Base-by-base conservation (phyloP, 768 basidiomycete species). In the Clathrus columnatus region DNA sequence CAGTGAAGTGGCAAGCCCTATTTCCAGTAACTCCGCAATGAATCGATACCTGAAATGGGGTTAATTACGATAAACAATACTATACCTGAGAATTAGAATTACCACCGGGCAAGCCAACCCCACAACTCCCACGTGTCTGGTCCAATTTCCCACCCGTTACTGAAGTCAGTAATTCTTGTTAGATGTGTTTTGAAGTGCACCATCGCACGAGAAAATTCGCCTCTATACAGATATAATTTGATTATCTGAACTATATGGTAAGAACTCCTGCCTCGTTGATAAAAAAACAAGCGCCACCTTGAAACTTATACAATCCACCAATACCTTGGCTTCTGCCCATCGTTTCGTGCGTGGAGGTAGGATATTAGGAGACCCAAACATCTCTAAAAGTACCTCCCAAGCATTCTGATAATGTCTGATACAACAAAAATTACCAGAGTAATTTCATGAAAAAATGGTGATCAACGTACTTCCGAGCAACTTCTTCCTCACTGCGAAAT, bases 311-410 rank as follows among this genome's bases (percentile, higher is more conserved):
- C 91, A 89, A 65, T 99, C 96, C 0, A 91, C 92, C 1, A 98
- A 77, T 1, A 98, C 96, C 68, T 94, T 96, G 2, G 95, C 95
- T 68, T 99, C 96, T 16, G 94, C 93, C 95, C 95, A 98, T 27
- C 95, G 79, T 66, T 98, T 99, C 1, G 93, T 97, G 7, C 95
- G 81, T 5, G 93, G 92, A 1, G 89, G 90, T 7, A 96, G 72
- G 49, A 89, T 86, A 4, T 83, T 83, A 1, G 86, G 87, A 6
- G 91, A 91, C 2, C 84, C 83, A 64, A 97, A 95, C 87, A 96
- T 92, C 55, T 86, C 83, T 48, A 83, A 75, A 4, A 97, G 73
- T 50, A 79, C 84, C 30, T 79, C 79, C 71, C 95, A 95, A 11
- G 91, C 91, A 62, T 96, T 93, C 68, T 95, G 92, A 64, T 93